Evolutionary conservation across 352 stramenopile species (phyloP), one percentile per base, ranked within the genome.

Genomic region (Pythium rhizo-oryzae): DNA sequence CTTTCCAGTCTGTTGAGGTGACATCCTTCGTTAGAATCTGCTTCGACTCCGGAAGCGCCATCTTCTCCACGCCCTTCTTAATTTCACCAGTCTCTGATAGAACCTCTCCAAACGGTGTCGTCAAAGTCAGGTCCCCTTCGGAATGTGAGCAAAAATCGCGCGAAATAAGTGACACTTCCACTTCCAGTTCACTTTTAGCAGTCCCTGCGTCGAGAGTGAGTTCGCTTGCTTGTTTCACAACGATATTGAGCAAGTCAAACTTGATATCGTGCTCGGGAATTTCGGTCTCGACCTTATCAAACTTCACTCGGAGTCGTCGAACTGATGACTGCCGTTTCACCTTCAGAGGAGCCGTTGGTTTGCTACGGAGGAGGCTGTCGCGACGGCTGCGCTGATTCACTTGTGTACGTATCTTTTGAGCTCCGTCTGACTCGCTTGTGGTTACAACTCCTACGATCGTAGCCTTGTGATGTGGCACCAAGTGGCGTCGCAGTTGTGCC

Each of bases 151-250:
- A 53, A 43, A 84, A 86, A 50, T 91, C 83, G 33, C 76, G 75
- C 13, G 83, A 91, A 21, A 84, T 30, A 1, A 91, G 68, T 30
- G 79, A 30, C 13, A 91, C 58, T 55, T 90, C 69, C 1, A 81
- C 79, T 3, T 59, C 44, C 12, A 91, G 67, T 11, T 77, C 64
- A 4, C 54, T 67, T 13, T 13, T 58, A 4, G 59, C 75, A 33
- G 67, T 71, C 5, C 73, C 73, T 56, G 79, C 77, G 49, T 76
- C 70, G 8, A 87, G 54, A 11, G 67, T 71, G 53, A 91, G 71
- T 21, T 91, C 74, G 43, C 76, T 87, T 9, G 77, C 81, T 30
- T 89, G 69, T 30, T 80, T n/a, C 6, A 91, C 69, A 9, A 79
- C 21, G 1, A 93, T 61, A 21, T 52, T 35, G 9, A 93, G 68